A percentile compares a stretch with the other conserved stretches of the same genome.
phyloP scores from a whole-genome alignment of 2,329 filamentous ascomycete species.

The Alternaria sp. region DNA sequence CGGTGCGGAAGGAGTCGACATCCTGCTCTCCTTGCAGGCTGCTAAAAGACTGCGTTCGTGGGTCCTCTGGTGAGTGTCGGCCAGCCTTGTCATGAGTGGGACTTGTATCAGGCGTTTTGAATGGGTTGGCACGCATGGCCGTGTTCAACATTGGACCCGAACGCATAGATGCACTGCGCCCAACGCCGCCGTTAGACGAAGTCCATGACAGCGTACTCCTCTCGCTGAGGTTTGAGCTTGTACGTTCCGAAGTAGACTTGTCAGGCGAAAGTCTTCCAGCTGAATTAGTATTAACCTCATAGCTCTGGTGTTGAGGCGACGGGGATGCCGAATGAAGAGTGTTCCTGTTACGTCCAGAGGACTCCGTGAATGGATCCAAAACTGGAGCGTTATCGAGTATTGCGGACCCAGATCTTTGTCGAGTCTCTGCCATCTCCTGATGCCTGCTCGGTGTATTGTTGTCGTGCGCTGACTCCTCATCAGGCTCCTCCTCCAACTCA shows the following conservation, averaged over 20 bases:
- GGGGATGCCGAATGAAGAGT: slow-evolving; percentile 30
- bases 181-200: slow-evolving; percentile 50
- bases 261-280: slow-evolving; percentile 55
- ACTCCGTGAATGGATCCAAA: slow-evolving; percentile 53
- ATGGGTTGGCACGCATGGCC: slow-evolving; percentile 36
- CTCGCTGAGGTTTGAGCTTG: slow-evolving; percentile 63
- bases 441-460: slow-evolving; percentile 18
- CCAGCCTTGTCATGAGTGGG: slow-evolving; percentile 32
- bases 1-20: slow-evolving; percentile 59
- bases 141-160: slow-evolving; percentile 50
- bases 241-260: slow-evolving; percentile 57
- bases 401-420: slow-evolving; percentile 22
- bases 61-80: slow-evolving; percentile 28
- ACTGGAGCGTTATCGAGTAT: slow-evolving; percentile 39
- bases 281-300: slow-evolving; percentile 2
- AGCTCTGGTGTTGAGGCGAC: slow-evolving; percentile 28
- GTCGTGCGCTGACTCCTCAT: slow-evolving; percentile 25
- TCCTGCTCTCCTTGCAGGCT: slow-evolving; percentile 51
- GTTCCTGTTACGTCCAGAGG: slow-evolving; percentile 39
- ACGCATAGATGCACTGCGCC: slow-evolving; percentile 54
- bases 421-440: slow-evolving; percentile 35
- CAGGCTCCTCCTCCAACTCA: slow-evolving; percentile 63
- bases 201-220: slow-evolving; percentile 55
- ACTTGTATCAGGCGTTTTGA: slow-evolving; percentile 42
- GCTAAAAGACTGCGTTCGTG: slow-evolving; percentile 37